These are phyloP conservation scores for Macrophomina pseudophaseolina DNA, from an alignment of 2,329 filamentous ascomycete species.

Conservation along the genomic window DNA sequence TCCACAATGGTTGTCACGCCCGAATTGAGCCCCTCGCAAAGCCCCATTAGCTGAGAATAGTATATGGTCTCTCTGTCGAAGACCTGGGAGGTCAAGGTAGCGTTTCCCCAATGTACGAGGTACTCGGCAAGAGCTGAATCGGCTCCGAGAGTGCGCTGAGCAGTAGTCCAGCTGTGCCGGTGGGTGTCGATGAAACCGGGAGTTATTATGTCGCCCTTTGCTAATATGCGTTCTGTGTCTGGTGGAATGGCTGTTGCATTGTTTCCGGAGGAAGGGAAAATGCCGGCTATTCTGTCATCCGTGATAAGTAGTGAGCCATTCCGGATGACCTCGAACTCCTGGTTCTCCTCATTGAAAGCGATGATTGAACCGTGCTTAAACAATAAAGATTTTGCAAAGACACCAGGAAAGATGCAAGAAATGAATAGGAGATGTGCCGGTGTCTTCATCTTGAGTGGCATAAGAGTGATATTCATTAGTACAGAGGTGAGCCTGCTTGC, in stretches of 20 bases:
- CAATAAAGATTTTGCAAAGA: conserved; percentile 31
- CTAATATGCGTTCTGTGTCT: conserved; percentile 51
- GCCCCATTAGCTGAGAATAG: conserved; percentile 40
- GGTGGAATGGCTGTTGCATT: conserved; percentile 36
- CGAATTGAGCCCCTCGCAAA: conserved; percentile 57
- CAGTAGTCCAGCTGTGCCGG: conserved; percentile 57
- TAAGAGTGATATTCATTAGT: no score
- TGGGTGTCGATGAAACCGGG: conserved; percentile 65
- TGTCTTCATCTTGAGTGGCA: no score
- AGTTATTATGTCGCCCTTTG: conserved; percentile 56
- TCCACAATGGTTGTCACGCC: conserved; percentile 60
- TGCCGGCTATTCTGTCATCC: conserved; percentile 44
- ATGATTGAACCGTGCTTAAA: conserved; percentile 49
- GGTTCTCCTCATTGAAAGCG: conserved; percentile 42
- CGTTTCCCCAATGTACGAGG: conserved; percentile 22
- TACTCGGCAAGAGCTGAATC: conserved; percentile 49
- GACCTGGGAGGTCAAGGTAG: background rate
- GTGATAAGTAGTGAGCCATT: conserved; percentile 50
- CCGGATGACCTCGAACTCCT: conserved; percentile 45
- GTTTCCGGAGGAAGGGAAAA: conserved; percentile 35
- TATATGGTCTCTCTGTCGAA: conserved; percentile 35
- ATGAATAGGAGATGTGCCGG: no score
- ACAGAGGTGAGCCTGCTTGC: no score
- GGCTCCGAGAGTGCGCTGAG: conserved; percentile 57
- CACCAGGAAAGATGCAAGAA: no score